Conservation (phyloP, 257 asterid species). For the Solanum chilense region DNA sequence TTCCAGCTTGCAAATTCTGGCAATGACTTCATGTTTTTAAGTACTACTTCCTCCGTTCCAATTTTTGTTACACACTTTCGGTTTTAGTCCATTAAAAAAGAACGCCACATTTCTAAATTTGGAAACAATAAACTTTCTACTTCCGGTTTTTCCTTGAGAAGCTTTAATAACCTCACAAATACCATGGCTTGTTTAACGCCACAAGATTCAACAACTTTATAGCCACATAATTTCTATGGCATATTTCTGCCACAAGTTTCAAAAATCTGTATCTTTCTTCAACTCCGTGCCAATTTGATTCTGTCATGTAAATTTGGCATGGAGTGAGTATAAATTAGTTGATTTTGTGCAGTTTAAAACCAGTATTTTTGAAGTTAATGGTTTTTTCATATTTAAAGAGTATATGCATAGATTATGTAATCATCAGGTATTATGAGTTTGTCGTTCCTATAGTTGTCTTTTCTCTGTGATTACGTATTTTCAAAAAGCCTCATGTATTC, state of each 20-base stretch:
- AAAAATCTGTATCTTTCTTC: background rate
- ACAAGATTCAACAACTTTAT: background rate
- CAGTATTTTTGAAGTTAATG: background rate
- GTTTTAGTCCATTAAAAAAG: background rate
- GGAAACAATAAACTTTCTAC: background rate
- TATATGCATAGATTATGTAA: background rate
- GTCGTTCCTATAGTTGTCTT: background rate
- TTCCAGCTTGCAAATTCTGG: background rate
- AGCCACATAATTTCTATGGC: background rate
- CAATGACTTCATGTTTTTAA: background rate
- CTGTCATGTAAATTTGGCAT: background rate
- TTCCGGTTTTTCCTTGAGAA: background rate
- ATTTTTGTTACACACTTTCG: background rate
- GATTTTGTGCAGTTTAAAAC: background rate
- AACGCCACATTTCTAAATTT: background rate
- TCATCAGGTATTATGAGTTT: background rate
- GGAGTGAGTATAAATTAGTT: background rate
- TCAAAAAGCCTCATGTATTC: background rate
- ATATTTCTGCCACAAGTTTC: background rate
- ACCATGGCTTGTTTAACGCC: background rate
- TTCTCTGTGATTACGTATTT: background rate
- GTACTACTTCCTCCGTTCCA: background rate
- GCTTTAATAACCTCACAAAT: background rate
- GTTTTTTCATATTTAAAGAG: background rate
- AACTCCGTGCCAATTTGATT: background rate